Evolutionary conservation across 768 basidiomycete species (phyloP).

Genomic region (Russula olivacea): DNA sequence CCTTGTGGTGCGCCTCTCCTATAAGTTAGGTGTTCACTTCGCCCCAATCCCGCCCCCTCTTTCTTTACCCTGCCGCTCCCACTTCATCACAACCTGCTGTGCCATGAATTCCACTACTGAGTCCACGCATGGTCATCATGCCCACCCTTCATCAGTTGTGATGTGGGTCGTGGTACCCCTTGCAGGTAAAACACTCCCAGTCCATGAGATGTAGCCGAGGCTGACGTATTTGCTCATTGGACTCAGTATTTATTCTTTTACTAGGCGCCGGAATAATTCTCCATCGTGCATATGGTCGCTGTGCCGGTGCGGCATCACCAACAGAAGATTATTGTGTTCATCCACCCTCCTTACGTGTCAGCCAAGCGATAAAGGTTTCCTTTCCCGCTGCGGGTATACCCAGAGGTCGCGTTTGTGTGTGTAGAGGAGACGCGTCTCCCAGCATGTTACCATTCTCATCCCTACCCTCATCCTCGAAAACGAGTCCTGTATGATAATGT

Average conservation of each 20-base stretch:
- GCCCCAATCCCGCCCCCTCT: background rate
- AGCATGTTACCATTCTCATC: background rate
- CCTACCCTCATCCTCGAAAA: background rate
- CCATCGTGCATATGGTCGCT: background rate
- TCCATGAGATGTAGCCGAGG: background rate
- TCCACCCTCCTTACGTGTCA: background rate
- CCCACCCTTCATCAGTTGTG: background rate
- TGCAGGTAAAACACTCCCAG: background rate
- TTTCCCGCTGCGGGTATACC: slow-evolving; percentile 2
- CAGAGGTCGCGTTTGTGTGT: background rate
- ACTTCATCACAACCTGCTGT: background rate
- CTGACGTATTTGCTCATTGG: background rate
- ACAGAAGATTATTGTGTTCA: background rate
- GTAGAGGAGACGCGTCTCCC: background rate
- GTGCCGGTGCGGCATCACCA: background rate
- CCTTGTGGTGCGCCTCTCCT: background rate
- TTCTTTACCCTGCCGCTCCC: background rate
- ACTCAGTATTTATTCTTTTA: slow-evolving; percentile 8
- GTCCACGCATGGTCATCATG: background rate
- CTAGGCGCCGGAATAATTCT: background rate
- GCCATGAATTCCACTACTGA: background rate
- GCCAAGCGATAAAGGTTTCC: background rate
- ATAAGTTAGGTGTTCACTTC: background rate
- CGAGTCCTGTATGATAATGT: background rate
- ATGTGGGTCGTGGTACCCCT: background rate